These are phyloP conservation scores for Vanderwaltozyma yarrowii DNA, from an alignment of 805 yeast species.

Conservation along the genomic window DNA sequence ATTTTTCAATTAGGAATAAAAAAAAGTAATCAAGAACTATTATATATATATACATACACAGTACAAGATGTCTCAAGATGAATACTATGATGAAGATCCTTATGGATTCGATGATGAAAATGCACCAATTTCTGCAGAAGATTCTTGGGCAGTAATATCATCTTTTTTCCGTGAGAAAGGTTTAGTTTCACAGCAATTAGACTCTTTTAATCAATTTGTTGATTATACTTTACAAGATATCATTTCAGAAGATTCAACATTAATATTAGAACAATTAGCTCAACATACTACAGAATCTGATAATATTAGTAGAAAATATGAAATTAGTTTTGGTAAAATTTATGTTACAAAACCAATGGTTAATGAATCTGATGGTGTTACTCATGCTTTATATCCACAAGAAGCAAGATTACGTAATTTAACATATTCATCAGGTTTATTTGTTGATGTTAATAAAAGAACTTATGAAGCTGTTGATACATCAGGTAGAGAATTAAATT, in stretches of 20 bases:
- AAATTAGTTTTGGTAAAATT: conserved; percentile 95
- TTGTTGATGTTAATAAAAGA: conserved; percentile 89
- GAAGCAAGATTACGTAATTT: conserved; percentile 94
- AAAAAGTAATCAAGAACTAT: too few relatives aligned
- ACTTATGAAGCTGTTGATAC: conserved; percentile 79
- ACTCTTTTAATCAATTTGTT: conserved; percentile 95
- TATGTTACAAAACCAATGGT: conserved; percentile 94
- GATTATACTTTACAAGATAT: conserved; percentile 94
- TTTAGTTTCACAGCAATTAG: conserved; percentile 93
- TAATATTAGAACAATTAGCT: conserved; percentile 95
- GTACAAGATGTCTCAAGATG: conserved; percentile 4
- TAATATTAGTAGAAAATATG: conserved; percentile 83
- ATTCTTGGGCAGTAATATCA: conserved; percentile 97
- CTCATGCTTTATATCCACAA: conserved; percentile 97
- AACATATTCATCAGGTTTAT: conserved; percentile 92
- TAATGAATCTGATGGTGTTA: conserved; percentile 99
- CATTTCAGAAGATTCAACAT: conserved; percentile 88
- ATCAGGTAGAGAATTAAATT: conserved; percentile 45
- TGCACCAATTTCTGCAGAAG: conserved; percentile 85
- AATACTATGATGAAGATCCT: conserved; percentile 42
- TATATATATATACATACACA: too few relatives aligned
- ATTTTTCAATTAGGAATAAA: too few relatives aligned
- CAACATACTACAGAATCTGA: conserved; percentile 91
- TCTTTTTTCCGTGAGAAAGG: conserved; percentile 95
- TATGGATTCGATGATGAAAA: conserved; percentile 63